Evolutionary conservation across 2,329 filamentous ascomycete genomes (phyloP), one percentile per base, ranked within the genome.

Genomic region (Lecanoromycetidae sp.): DNA sequence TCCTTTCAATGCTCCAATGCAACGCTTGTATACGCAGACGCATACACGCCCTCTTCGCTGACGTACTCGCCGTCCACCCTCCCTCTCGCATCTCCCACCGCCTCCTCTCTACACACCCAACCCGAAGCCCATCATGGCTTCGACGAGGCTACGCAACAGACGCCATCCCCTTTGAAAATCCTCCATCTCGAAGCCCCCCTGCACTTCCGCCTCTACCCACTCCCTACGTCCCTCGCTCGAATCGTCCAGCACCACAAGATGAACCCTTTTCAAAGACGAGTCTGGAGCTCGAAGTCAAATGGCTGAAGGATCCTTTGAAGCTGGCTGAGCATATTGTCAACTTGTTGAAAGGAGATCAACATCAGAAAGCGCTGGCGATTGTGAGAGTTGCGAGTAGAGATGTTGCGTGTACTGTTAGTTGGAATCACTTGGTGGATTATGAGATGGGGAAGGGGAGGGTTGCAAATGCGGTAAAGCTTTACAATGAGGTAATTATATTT

Each of bases 401-500:
- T 1, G 71, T 75, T 54, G 68, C 79, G 49, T 79, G 82, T 53
- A 69, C 76, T 3, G 87, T 93, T 49, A 80, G 83, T 49, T 98
- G 90, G 88, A 96, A 96, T 63, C 77, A 84, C 59, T 64, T 94
- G 36, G 80, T 98, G 48, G 75, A 81, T 48, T 78, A 87, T 62
- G 70, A 77, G 52, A 66, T 95, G 61, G 65, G 72, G 34, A 69
- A 77, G 20, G 70, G 76, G 34, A 72, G 72, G 43, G 63, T 87
- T 27, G 71, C 72, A 50, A 66, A 70, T 17, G 88, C 84, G 15
- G 66, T 94, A 48, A 87, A 84, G 65, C 70, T 87, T n/a, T 95
- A 80, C 67, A 94, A 95, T 63, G 90, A 96, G 63, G 83, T 84
- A 63, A 53, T 41, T 56, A 35, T 48, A 41, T 48, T 41, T 22